Evolutionary conservation across 441 rosid genomes (phyloP).

Genomic region (Viola pubescens): DNA sequence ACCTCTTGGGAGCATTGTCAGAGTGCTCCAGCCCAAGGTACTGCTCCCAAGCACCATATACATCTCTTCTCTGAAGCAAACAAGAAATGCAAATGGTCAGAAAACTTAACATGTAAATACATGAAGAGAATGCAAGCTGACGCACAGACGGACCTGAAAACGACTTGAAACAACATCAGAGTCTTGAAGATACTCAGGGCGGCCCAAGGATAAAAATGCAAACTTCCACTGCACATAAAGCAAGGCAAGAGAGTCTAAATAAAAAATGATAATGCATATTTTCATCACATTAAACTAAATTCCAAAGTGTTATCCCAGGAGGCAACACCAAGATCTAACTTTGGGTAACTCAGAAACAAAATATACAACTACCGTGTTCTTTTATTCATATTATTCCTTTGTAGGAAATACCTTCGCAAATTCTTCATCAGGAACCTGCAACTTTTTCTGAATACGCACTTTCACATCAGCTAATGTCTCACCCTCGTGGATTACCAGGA

Average conservation of each 20-base stretch:
- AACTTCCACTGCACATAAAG: constrained; percentile 63
- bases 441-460: constrained; percentile 67
- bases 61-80: constrained; percentile 44
- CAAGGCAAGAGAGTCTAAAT: not conserved
- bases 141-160: constrained; percentile 51
- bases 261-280: not conserved
- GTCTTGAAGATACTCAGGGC: constrained; percentile 83
- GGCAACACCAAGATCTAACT: not conserved
- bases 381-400: not conserved
- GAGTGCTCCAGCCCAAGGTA: constrained; percentile 95
- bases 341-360: not conserved
- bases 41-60: constrained; percentile 95
- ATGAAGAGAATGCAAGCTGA: not conserved
- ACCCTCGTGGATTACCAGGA: constrained; percentile 86
- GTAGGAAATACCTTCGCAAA: constrained; percentile 55
- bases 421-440: constrained; percentile 89
- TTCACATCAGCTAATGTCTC: constrained; percentile 82
- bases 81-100: not conserved
- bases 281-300: not conserved
- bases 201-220: constrained; percentile 86
- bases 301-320: not conserved
- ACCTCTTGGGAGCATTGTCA: constrained; percentile 83
- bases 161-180: constrained; percentile 59
- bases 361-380: not conserved
- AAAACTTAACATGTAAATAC: not conserved